Base-by-base conservation (phyloP, 306 rosid species). In the Cajanus cajan region DNA sequence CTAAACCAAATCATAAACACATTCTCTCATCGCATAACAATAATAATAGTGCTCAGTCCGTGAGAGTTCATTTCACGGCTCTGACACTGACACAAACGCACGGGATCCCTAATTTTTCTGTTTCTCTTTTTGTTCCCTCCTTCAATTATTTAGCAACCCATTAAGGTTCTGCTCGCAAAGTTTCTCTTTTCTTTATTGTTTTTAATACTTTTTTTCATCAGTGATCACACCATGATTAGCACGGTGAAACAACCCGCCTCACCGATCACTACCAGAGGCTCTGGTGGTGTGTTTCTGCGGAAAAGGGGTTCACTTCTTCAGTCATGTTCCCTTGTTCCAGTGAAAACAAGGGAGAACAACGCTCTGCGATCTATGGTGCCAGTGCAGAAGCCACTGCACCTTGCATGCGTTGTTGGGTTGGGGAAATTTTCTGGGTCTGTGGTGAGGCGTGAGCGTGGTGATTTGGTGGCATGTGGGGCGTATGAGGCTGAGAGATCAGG, bases 401-500 rank as follows among this genome's bases (percentile, higher is more conserved):
- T 94, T 21, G 89, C 90, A 21, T 33, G 84, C 31, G 50, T 15
- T 40, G 50, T 15, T 63, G 79, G 69, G 22, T 61, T 77, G 18
- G 80, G 66, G 73, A 54, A 36, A 48, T 75, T 88, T 57, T 82
- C 74, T 50, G 84, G 85, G 65, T 47, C 83, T n/a, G 4, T 14
- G 13, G 47, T 48, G 66, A 81, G 77, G 24, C 40, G 68, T 48
- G 85, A 84, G 22, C 76, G 65, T 18, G 68, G 80, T 73, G 62
- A 74, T 70, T 62, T 66, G 68, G 83, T 87, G 71, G 64, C 84
- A 55, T 80, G 91, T 76, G 85, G 76, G 77, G 91, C 91, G 1
- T 87, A 83, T 51, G 90, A 85, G 81, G 90, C 93, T 1, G 90
- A 91, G 73, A 84, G 82, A 67, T 90, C 97, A 28, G 70, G 90